Base-by-base conservation (phyloP, 2,329 filamentous ascomycete genomes). In the Thelonectria rubi region DNA sequence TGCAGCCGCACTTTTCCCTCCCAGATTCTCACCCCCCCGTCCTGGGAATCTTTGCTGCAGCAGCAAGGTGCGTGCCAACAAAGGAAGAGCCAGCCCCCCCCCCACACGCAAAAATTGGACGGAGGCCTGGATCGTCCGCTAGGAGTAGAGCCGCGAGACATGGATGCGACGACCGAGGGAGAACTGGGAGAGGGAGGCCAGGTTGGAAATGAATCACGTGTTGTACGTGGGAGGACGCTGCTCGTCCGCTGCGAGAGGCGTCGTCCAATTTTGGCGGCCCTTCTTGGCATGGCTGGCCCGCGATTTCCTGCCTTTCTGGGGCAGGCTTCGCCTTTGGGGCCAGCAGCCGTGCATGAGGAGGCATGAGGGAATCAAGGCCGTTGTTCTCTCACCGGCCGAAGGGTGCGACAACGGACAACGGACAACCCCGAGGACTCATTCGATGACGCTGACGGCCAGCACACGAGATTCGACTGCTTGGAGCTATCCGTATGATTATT, bases 71-170 rank as follows among this genome's bases (percentile, higher is more conserved):
- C n/a, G n/a, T n/a, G n/a, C n/a, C 26, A 30, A 9, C 2, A 2
- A 30, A 30, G 26, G 5, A 30, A 30, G 63, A 58, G 46, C 26
- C 42, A 43, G 61, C 58, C 59, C 65, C 66, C 64, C 66, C 34
- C 40, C 50, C 15, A 15, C 12, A 37, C 34, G 34, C 34, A 30
- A 30, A 30, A 30, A 5, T 30, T 30, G 26, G 26, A 6, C 26
- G 26, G 26, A 30, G 24, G 53, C 37, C 60, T 63, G 54, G 60
- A 55, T 58, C 55, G 54, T 50, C 65, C 50, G 56, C 63, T 62
- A 63, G 56, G 46, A 53, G 20, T 55, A 70, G 69, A 71, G 67
- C 69, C 67, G 65, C 67, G 59, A 58, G 62, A 30, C 37, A 48
- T 55, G 32, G 54, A 48, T 61, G 53, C 54, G 57, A 71, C 66